Percentiles rank a stretch among this genome's conserved stretches.
Conservation (phyloP, 257 asterid genomes). For the Parsonsia alboflavescens region DNA sequence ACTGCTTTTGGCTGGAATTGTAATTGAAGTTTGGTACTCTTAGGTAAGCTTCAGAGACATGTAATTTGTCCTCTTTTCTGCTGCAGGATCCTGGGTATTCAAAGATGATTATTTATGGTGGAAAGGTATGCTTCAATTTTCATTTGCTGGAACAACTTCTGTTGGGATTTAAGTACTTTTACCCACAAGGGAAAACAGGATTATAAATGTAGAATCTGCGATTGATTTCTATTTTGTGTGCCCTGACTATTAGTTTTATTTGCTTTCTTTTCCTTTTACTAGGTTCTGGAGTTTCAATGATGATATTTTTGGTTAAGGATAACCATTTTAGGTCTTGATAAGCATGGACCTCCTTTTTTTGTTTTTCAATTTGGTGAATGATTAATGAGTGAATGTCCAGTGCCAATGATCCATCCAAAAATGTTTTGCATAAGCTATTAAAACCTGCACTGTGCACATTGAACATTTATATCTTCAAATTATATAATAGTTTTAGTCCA, state of each 20-base stretch:
- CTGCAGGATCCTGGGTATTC: constrained; percentile 27
- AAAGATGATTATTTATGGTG: constrained; percentile 46
- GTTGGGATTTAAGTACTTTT: not conserved
- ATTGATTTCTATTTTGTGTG: not conserved
- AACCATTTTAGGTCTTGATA: too few relatives aligned
- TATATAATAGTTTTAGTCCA: not conserved
- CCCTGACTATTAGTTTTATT: not conserved
- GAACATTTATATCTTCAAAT: too few relatives aligned
- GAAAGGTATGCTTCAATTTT: constrained; percentile 37
- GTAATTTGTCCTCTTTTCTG: not conserved
- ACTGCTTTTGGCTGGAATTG: not conserved
- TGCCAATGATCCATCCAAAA: not conserved
- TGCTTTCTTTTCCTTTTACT: not conserved
- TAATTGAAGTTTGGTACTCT: constrained; percentile 1
- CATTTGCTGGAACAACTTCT: not conserved
- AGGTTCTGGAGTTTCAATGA: not conserved
- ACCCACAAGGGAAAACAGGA: not conserved
- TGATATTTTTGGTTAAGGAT: not conserved
- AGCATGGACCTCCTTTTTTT: not conserved
- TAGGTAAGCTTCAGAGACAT: not conserved
- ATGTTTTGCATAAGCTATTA: not conserved
- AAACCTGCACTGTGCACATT: not conserved
- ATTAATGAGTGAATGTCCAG: not conserved
- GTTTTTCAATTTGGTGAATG: not conserved
- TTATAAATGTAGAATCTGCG: not conserved